phyloP scores from a whole-genome alignment of 768 basidiomycete genomes.

The Mycena vulgaris region DNA sequence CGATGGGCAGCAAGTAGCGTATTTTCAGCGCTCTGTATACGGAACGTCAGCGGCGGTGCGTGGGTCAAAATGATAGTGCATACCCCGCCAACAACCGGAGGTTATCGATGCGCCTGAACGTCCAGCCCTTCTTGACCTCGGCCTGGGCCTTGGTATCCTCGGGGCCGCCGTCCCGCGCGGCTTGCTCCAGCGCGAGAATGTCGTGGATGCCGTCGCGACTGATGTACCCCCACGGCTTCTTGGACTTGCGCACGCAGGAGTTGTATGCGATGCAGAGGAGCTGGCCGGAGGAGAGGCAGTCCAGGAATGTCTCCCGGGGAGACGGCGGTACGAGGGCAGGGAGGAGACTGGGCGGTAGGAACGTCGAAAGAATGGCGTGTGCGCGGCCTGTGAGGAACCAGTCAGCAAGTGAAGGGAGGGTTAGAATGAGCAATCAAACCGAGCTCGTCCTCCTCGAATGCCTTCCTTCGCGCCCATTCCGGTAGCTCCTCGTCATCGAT shows the following conservation, averaged over 20 bases:
- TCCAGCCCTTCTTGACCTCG: conserved; percentile 74
- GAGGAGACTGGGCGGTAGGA: conserved; percentile 73
- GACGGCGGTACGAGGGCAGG: conserved; percentile 49
- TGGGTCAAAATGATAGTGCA: conserved; percentile 47
- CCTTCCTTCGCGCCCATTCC: conserved; percentile 77
- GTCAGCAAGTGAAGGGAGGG: conserved; percentile 10
- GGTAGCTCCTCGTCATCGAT: conserved; percentile 84
- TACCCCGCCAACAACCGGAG: conserved; percentile 89
- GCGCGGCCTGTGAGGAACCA: conserved; percentile 67
- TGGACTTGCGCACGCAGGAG: conserved; percentile 82
- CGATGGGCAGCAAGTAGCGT: conserved; percentile 83
- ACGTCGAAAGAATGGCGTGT: conserved; percentile 70
- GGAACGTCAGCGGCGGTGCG: conserved; percentile 10
- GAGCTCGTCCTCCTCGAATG: conserved; percentile 70
- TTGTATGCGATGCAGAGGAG: conserved; percentile 89
- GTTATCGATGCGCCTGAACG: conserved; percentile 90
- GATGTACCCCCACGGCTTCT: conserved; percentile 92
- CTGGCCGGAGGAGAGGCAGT: conserved; percentile 80
- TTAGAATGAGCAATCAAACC: conserved; percentile 59
- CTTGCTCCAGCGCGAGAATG: conserved; percentile 75
- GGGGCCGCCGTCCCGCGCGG: conserved; percentile 49
- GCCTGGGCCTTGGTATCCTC: conserved; percentile 56
- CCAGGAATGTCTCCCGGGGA: conserved; percentile 62
- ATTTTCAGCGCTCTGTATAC: conserved; percentile 80
- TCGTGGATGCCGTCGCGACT: conserved; percentile 85